Percentiles rank a stretch among this genome's conserved stretches.
Evolutionary conservation across 495 filamentous ascomycete species (phyloP).

Genomic region (Lasiosphaeris hirsuta): DNA sequence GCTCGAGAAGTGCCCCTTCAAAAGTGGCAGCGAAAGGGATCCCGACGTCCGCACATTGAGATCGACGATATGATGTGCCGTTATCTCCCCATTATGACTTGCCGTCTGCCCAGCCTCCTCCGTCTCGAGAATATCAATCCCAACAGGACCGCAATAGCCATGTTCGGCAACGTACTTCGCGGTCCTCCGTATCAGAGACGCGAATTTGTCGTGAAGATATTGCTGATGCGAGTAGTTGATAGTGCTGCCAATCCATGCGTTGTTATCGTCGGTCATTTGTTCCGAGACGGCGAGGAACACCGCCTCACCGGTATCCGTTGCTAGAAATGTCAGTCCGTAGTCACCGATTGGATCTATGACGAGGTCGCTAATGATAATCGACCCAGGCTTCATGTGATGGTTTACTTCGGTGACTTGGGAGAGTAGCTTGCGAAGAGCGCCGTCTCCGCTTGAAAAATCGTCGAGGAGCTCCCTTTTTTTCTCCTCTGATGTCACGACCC

Average conservation of each 20-base stretch:
- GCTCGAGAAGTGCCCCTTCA: constrained; percentile 22
- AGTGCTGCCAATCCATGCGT: constrained; percentile 29
- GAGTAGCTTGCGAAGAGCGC: constrained; percentile 25
- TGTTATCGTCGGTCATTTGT: constrained; percentile 26
- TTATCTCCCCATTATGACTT: constrained; percentile 1
- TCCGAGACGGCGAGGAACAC: constrained; percentile 30
- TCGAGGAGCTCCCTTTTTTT: constrained; percentile 20
- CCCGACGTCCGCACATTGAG: constrained; percentile 36
- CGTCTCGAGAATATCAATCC: constrained; percentile 31
- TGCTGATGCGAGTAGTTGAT: constrained; percentile 29
- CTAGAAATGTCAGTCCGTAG: constrained; percentile 33
- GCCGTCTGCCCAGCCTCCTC: neutral
- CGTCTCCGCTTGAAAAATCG: constrained; percentile 15
- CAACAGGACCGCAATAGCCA: constrained; percentile 33
- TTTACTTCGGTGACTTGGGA: constrained; percentile 26
- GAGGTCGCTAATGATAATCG: constrained; percentile 26
- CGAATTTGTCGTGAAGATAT: constrained; percentile 21
- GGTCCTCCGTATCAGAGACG: constrained; percentile 16
- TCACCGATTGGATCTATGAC: constrained; percentile 23
- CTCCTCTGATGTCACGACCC: constrained; percentile 19
- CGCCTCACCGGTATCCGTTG: constrained; percentile 12
- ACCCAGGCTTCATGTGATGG: constrained; percentile 22
- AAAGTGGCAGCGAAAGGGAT: constrained; percentile 24
- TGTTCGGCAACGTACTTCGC: constrained; percentile 22
- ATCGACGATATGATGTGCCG: constrained; percentile 28